Percentiles rank a stretch among this genome's conserved stretches.
Conservation (phyloP, 1,284 basidiomycete species). For the Tilletia indica region DNA sequence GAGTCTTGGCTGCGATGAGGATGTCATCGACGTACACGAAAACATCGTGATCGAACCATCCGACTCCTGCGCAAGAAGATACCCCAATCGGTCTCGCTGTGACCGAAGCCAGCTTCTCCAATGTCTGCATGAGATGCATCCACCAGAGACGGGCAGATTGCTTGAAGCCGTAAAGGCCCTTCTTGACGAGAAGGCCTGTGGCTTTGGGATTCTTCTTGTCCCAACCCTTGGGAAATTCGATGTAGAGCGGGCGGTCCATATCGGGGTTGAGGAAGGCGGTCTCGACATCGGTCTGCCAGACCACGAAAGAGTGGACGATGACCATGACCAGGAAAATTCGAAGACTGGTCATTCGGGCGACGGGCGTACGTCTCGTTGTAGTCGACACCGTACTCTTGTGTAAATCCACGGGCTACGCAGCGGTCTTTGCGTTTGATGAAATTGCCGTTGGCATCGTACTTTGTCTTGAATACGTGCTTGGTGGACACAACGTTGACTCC, state of each 20-base stretch:
- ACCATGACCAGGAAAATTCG: neutral
- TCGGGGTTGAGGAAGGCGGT: constrained; percentile 9
- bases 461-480: constrained; percentile 58
- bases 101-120: neutral
- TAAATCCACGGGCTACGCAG: constrained; percentile 60
- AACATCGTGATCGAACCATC: neutral
- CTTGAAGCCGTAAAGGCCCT: neutral
- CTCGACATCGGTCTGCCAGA: constrained; percentile 2
- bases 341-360: constrained; percentile 31
- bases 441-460: constrained; percentile 54
- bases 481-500: constrained; percentile 46
- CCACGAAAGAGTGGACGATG: neutral
- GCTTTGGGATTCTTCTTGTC: neutral
- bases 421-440: constrained; percentile 56
- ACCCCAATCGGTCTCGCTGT: constrained; percentile 4
- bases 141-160: constrained; percentile 6
- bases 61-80: neutral
- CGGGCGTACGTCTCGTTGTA: constrained; percentile 59
- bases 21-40: constrained; percentile 9
- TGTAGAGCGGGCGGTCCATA: neutral
- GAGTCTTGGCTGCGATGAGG: neutral
- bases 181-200: constrained; percentile 6
- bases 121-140: neutral
- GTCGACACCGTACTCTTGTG: constrained; percentile 58
- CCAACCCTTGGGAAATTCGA: constrained; percentile 3